Evolutionary conservation across 169 alveolate species (phyloP), one percentile per base, ranked within the genome.

Genomic region (Cyclospora cayetanensis): DNA sequence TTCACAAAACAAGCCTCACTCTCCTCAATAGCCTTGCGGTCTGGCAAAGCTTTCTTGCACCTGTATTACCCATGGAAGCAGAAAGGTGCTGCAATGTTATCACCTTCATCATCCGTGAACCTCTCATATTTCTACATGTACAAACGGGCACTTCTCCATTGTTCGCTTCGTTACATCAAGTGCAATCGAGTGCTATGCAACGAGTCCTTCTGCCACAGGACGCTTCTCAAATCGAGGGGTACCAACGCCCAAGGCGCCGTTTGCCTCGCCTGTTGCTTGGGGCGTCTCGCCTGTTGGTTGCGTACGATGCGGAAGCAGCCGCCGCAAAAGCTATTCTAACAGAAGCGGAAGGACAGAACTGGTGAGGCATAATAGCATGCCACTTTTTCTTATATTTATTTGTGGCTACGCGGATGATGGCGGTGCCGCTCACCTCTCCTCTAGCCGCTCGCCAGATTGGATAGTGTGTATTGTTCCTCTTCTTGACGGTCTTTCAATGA

Each of bases 211-310:
- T n/a, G n/a, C 43, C 37, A 2, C 46, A 92, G 94, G 94, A 92
- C 50, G 53, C 88, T 29, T 92, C 90, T 34, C 86, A 92, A 84
- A 82, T 85, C 5, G 91, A 92, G 43, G 90, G 91, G 2, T 53
- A 41, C 29, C 83, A 82, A 37, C 92, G 94, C 22, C 70, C 91
- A 29, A 31, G 94, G 60, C 74, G 91, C 15, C 89, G 94, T 20
- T 74, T 92, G 25, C 94, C 94, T 18, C 89, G 94, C 39, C 65
- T 92, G 50, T 52, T 92, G 29, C 82, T 80, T 34, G 92, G 92
- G 42, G 72, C 46, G 39, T 60, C 72, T 18, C 83, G 94, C 34
- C 82, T 92, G 74, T 46, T 92, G 34, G 91, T 46, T 55, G 84
- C 92, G 7, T 92, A 85, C 84, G 90, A 85, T 29, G 65, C 37